A percentile compares a stretch with the other conserved stretches of the same genome.
Conservation (phyloP, 2,329 filamentous ascomycete species). For the Neopestalotiopsis rosae region DNA sequence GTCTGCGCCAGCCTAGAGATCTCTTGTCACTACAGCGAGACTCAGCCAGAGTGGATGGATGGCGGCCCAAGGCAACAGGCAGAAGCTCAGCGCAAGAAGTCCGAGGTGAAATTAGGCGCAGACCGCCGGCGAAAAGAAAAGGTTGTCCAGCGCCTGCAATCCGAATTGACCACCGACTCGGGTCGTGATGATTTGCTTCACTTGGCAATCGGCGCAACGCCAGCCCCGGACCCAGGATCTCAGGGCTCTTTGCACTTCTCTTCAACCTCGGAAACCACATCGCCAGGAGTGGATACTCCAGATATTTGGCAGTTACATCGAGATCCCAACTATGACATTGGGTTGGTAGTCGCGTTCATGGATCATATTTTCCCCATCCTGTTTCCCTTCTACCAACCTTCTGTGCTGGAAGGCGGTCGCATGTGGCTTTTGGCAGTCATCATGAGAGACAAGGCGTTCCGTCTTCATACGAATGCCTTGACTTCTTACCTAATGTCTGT, state of each 20-base stretch:
- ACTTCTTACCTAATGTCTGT: slow-evolving; percentile 6
- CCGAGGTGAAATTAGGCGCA: slow-evolving; percentile 61
- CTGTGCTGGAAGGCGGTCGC: slow-evolving; percentile 59
- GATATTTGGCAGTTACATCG: neutral
- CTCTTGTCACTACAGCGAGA: slow-evolving; percentile 57
- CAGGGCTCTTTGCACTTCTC: neutral
- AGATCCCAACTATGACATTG: slow-evolving; percentile 27
- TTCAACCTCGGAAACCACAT: neutral
- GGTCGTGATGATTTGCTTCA: neutral
- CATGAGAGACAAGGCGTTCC: slow-evolving; percentile 60
- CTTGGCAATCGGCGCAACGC: neutral
- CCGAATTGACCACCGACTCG: neutral
- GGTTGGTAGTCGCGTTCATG: slow-evolving; percentile 62
- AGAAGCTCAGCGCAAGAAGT: slow-evolving; percentile 58
- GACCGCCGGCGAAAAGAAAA: slow-evolving; percentile 53
- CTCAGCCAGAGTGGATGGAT: slow-evolving; percentile 66
- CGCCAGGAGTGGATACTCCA: neutral
- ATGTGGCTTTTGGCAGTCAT: slow-evolving; percentile 65
- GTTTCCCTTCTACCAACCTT: slow-evolving; percentile 66
- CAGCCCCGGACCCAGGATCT: neutral
- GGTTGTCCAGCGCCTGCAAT: neutral
- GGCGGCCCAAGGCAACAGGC: slow-evolving; percentile 52
- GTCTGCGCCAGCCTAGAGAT: slow-evolving; percentile 59
- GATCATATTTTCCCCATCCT: slow-evolving; percentile 67
- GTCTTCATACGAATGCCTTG: slow-evolving; percentile 54